Base-by-base conservation (phyloP, 305 asterid genomes). In the Petunia hybrid region DNA sequence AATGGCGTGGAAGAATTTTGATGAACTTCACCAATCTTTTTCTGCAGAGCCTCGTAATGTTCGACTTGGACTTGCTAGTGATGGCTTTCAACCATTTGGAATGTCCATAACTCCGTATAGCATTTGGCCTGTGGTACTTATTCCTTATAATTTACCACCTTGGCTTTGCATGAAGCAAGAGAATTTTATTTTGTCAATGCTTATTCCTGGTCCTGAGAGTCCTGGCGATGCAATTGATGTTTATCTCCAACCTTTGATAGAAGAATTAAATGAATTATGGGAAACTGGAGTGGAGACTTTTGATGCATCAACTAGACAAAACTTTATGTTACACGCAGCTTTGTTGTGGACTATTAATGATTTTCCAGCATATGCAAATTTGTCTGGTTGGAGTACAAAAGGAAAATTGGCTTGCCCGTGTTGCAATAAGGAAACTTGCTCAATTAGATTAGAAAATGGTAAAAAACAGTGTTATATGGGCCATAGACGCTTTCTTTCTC, bases 331-430 rank as follows among this genome's bases (percentile, higher is more conserved):
- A 14, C 38, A 12, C 51, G 83, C 62, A 43, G 6, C 63, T 13
- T 1, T 78, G 4, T 16, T 82, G 5, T 82, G 74, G 73, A 82
- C 84, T 4, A 51, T 83, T 1, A 70, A 71, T 79, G 83, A 53
- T 8, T 71, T 83, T 6, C 77, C 22, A 22, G 22, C 22, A 22
- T 22, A 22, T 22, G 22, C 22, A 22, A 22, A 22, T 22, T 22
- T 22, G 22, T 22, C 22, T 22, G 22, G 22, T 22, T 22, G 22
- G 22, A 22, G 22, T 22, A 22, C 22, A 22, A 22, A 22, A 22
- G 22, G 22, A 22, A 22, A 22, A 22, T 22, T 22, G 22, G 22
- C 22, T 22, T 22, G 22, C 22, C 22, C 22, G 22, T 22, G 22
- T 22, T 22, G 22, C 22, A 22, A 22, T 22, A 22, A 22, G 22